Evolutionary conservation across 2,329 filamentous ascomycete species (phyloP).

Genomic region (Claviceps maximensis): DNA sequence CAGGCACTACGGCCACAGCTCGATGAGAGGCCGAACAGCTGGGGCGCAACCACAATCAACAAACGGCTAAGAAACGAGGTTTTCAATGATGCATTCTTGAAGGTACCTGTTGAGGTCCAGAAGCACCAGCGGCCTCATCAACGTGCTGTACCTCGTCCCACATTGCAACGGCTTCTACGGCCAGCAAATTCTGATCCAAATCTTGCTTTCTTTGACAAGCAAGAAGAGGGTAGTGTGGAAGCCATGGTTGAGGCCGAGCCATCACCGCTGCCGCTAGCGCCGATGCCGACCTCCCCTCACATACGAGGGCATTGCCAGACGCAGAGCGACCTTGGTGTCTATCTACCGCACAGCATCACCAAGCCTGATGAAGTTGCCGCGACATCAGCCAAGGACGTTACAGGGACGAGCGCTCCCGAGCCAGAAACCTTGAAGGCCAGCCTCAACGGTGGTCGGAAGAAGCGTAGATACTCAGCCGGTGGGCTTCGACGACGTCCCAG

Average conservation of each 20-base stretch:
- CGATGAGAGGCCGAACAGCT: conserved; percentile 50
- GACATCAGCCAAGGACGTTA: conserved; percentile 37
- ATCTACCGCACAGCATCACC: conserved; percentile 13
- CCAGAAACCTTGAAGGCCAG: conserved; percentile 38
- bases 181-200: conserved; percentile 32
- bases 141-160: conserved; percentile 46
- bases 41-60: conserved; percentile 89
- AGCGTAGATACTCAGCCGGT: conserved; percentile 75
- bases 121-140: conserved; percentile 60
- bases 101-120: conserved; percentile 69
- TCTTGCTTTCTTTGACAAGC: conserved; percentile 10
- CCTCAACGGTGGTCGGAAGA: conserved; percentile 30
- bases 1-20: conserved; percentile 24
- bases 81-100: conserved; percentile 80
- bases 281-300: background rate
- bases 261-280: background rate
- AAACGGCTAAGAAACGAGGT: conserved; percentile 79
- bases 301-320: conserved; percentile 1
- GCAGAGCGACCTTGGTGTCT: conserved; percentile 20
- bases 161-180: conserved; percentile 31
- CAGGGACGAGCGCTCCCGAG: conserved; percentile 52
- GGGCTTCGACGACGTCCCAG: conserved; percentile 62
- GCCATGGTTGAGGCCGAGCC: background rate
- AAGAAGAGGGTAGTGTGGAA: background rate
- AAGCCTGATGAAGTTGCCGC: conserved; percentile 22